Evolutionary conservation across 352 stramenopile species (phyloP).

Genomic region (Thraustochytrium striatum): DNA sequence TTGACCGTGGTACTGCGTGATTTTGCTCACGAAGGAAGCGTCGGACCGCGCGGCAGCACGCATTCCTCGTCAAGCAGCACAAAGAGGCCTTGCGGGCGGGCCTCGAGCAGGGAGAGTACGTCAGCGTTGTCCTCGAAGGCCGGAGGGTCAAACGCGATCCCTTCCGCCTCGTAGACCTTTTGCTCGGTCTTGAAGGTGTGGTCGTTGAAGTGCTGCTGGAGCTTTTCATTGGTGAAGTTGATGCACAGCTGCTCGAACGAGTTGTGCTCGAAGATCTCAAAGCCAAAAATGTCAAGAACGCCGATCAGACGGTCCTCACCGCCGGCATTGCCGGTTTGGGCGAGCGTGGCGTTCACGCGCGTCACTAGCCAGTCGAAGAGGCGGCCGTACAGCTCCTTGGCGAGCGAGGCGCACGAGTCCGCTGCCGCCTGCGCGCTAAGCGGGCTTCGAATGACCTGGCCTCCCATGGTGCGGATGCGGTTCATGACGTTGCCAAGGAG

Average conservation of each 20-base stretch:
- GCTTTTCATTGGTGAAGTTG: constrained; percentile 77
- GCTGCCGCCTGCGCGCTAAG: constrained; percentile 56
- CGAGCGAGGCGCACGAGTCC: constrained; percentile 82
- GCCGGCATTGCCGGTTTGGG: constrained; percentile 24
- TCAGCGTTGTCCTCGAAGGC: constrained; percentile 61
- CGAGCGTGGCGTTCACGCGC: constrained; percentile 50
- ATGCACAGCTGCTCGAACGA: constrained; percentile 86
- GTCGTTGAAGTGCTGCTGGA: constrained; percentile 77
- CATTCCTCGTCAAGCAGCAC: constrained; percentile 93
- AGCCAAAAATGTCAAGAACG: constrained; percentile 70
- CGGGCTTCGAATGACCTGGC: constrained; percentile 38
- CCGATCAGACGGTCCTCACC: constrained; percentile 22
- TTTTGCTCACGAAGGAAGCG: constrained; percentile 81
- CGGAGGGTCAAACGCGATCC: constrained; percentile 58
- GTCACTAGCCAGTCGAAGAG: constrained; percentile 92
- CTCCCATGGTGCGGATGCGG: constrained; percentile 28
- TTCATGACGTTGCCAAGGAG: constrained; percentile 18
- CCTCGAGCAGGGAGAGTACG: constrained; percentile 50
- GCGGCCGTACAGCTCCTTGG: constrained; percentile 87
- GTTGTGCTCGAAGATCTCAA: constrained; percentile 40
- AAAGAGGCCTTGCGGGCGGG: constrained; percentile 1
- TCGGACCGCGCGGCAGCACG: constrained; percentile 79
- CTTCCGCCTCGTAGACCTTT: constrained; percentile 70
- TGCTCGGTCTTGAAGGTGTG: constrained; percentile 80
- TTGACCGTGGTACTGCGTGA: constrained; percentile 75